phyloP scores from a whole-genome alignment of 202 grass and related monocot species.

The Hordeum pubiflorum region DNA sequence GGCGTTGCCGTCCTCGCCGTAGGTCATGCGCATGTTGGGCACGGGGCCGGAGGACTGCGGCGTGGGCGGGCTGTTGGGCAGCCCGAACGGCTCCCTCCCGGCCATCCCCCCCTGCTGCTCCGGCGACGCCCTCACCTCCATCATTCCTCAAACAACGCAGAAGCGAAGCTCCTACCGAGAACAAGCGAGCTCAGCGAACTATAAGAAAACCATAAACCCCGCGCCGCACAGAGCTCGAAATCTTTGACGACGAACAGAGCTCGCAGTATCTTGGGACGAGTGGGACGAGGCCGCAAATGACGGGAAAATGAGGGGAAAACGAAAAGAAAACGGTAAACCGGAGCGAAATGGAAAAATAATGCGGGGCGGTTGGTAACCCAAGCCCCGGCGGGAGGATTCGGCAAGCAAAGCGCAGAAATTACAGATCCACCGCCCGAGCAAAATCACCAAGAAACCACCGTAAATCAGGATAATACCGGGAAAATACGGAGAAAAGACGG shows the following conservation, averaged over 20 bases:
- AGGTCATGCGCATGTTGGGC: conserved; percentile 77
- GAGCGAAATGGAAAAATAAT: conserved; percentile 16
- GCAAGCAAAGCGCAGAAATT: conserved; percentile 3
- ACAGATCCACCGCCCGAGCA: conserved; percentile 11
- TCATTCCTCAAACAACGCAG: conserved; percentile 38
- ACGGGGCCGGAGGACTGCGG: conserved; percentile 32
- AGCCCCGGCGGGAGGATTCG: conserved; percentile 11
- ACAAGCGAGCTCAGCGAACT: conserved; percentile 13
- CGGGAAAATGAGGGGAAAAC: neutral
- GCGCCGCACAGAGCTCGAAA: conserved; percentile 1
- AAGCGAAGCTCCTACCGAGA: conserved; percentile 11
- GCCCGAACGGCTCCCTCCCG: conserved; percentile 58
- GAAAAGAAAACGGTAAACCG: conserved; percentile 24
- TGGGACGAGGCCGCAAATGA: conserved; percentile 6
- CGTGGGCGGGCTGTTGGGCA: conserved; percentile 55
- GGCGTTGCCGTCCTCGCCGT: conserved; percentile 60
- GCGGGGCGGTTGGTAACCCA: neutral
- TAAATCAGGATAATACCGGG: conserved; percentile 3
- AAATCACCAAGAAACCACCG: conserved; percentile 22
- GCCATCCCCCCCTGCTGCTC: conserved; percentile 71
- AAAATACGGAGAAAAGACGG: conserved; percentile 16
- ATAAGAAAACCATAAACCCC: conserved; percentile 32
- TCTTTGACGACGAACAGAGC: conserved; percentile 17
- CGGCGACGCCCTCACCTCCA: conserved; percentile 77
- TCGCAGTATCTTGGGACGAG: conserved; percentile 23